Conservation (phyloP, 768 basidiomycete species). For the Tylopilus subfusipes region DNA sequence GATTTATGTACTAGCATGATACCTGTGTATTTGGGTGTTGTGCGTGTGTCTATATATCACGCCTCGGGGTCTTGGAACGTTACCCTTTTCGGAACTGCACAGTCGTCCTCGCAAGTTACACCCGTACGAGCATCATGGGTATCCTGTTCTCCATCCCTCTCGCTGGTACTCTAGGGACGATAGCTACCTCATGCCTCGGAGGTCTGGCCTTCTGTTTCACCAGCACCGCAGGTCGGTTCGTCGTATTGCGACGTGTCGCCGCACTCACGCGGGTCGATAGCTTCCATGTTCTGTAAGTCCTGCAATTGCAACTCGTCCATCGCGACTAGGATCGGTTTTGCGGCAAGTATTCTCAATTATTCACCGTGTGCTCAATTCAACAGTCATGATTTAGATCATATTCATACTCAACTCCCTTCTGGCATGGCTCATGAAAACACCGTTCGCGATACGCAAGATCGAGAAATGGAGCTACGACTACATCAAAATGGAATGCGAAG, state of each 20-base stretch:
- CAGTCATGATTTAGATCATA: conserved; percentile 62
- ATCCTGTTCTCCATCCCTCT: conserved; percentile 70
- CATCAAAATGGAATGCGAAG: conserved; percentile 95
- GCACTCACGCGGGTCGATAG: conserved; percentile 35
- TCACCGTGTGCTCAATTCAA: background rate
- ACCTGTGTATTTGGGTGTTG: background rate
- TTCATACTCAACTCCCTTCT: conserved; percentile 94
- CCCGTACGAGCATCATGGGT: conserved; percentile 49
- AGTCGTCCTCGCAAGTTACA: background rate
- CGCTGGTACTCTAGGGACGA: conserved; percentile 59
- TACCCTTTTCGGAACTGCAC: conserved; percentile 1
- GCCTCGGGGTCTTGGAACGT: background rate
- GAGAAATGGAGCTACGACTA: conserved; percentile 95
- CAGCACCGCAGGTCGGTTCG: conserved; percentile 70
- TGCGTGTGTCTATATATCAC: background rate
- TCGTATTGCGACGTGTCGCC: conserved; percentile 3
- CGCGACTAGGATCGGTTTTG: conserved; percentile 94
- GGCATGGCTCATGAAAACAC: conserved; percentile 95
- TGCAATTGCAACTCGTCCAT: conserved; percentile 99
- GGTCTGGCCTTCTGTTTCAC: conserved; percentile 85
- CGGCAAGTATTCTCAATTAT: conserved; percentile 47
- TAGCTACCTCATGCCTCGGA: conserved; percentile 81
- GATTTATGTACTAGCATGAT: background rate
- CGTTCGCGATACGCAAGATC: conserved; percentile 78
- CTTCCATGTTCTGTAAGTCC: conserved; percentile 96